phyloP scores from a whole-genome alignment of 192 early-diverging fungal species.

The Coemansia asiatica region DNA sequence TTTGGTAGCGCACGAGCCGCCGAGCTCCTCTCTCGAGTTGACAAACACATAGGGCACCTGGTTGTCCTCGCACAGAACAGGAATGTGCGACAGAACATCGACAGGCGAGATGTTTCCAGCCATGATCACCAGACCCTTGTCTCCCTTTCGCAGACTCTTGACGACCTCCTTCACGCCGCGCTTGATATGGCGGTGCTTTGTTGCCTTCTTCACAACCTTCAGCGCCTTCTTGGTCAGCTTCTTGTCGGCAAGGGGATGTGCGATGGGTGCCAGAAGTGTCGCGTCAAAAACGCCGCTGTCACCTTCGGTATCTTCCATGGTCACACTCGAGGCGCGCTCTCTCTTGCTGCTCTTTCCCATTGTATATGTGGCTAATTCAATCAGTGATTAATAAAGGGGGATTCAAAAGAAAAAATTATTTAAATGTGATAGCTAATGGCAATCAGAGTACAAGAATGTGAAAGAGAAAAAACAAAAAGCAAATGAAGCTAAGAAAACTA shows the following conservation, averaged over 20 bases:
- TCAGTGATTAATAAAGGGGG: neutral
- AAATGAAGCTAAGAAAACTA: neutral
- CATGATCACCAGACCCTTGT: constrained; percentile 91
- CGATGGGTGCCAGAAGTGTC: constrained; percentile 41
- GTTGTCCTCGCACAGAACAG: constrained; percentile 95
- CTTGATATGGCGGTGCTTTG: constrained; percentile 83
- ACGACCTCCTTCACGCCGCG: constrained; percentile 98
- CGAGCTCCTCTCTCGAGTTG: constrained; percentile 94
- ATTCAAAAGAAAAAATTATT: neutral
- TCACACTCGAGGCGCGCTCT: constrained; percentile 41
- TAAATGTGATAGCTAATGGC: neutral
- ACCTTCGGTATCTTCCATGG: constrained; percentile 35
- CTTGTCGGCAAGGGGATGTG: constrained; percentile 52
- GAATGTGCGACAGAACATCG: constrained; percentile 96
- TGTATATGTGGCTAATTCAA: constrained; percentile 53
- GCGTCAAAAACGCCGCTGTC: constrained; percentile 25
- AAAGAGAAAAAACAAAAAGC: neutral
- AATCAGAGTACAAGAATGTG: neutral
- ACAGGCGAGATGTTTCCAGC: constrained; percentile 96
- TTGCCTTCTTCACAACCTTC: constrained; percentile 61
- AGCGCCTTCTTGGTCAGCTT: constrained; percentile 55
- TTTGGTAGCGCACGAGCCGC: constrained; percentile 89
- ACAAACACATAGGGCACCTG: constrained; percentile 94
- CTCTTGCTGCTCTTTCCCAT: constrained; percentile 85
- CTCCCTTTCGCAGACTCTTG: constrained; percentile 92